Percentiles rank a stretch among this genome's conserved stretches.
These are phyloP conservation scores for Lichtheimia ornata DNA, from an alignment of 371 early-diverging fungal genomes.

Conservation along the genomic window DNA sequence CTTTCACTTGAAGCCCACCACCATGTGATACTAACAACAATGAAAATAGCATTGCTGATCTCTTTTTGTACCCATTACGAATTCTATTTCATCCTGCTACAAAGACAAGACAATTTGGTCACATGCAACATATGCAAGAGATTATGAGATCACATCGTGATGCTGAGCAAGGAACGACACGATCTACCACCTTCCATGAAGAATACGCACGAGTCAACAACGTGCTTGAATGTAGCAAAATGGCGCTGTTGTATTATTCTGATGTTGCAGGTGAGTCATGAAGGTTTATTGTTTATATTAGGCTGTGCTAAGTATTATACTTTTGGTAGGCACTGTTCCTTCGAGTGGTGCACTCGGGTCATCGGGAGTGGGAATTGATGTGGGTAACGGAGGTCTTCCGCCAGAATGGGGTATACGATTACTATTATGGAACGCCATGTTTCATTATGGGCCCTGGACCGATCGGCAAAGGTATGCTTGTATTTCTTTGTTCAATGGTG, in stretches of 20 bases:
- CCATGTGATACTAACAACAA: neutral
- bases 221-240: constrained; percentile 62
- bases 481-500: neutral
- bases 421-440: constrained; percentile 56
- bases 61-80: constrained; percentile 10
- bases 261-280: constrained; percentile 67
- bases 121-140: constrained; percentile 52
- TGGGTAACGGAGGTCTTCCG: constrained; percentile 63
- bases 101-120: constrained; percentile 30
- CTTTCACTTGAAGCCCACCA: too few species aligned
- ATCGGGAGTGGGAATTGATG: constrained; percentile 38
- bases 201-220: constrained; percentile 79
- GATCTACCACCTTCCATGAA: constrained; percentile 39
- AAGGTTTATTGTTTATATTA: neutral
- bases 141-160: constrained; percentile 47
- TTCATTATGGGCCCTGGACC: constrained; percentile 89
- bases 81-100: constrained; percentile 20
- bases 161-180: constrained; percentile 6
- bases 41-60: constrained; percentile 10
- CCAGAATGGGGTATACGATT: constrained; percentile 80
- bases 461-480: constrained; percentile 70
- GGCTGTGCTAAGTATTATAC: neutral
- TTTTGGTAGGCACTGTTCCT: constrained; percentile 53
- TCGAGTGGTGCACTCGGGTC: constrained; percentile 24
- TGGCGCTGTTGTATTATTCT: constrained; percentile 66